Percentiles rank a stretch among this genome's conserved stretches.
Conservation (phyloP, 1,284 basidiomycete genomes). For the Megacollybia platyphylla region DNA sequence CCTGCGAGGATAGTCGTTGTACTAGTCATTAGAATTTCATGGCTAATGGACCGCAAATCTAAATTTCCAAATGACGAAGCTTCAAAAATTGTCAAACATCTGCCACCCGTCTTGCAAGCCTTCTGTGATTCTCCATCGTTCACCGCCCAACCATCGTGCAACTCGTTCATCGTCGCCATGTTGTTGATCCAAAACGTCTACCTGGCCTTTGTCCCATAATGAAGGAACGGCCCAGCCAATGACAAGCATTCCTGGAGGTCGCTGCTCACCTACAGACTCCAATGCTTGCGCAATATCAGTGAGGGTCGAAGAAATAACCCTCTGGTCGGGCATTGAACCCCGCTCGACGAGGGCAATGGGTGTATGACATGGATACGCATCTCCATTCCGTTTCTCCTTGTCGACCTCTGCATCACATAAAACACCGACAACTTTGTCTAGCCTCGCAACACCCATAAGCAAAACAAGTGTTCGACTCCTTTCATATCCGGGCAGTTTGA, state of each 20-base stretch:
- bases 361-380: slow-evolving; percentile 59
- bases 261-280: slow-evolving; percentile 69
- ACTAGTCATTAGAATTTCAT: too few relatives aligned
- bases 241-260: slow-evolving; percentile 93
- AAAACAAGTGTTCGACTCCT: slow-evolving; percentile 72
- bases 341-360: slow-evolving; percentile 93
- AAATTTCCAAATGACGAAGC: not conserved
- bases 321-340: slow-evolving; percentile 85
- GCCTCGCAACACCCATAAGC: slow-evolving; percentile 90
- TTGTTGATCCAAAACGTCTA: slow-evolving; percentile 35
- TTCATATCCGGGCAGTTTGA: slow-evolving; percentile 79
- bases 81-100: slow-evolving; percentile 8
- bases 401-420: slow-evolving; percentile 24
- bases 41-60: too few relatives aligned
- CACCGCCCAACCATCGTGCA: slow-evolving; percentile 39
- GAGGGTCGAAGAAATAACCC: slow-evolving; percentile 75
- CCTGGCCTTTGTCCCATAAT: slow-evolving; percentile 42
- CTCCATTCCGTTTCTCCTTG: slow-evolving; percentile 30
- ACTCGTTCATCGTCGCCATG: slow-evolving; percentile 38
- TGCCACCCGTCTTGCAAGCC: slow-evolving; percentile 45
- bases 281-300: slow-evolving; percentile 61
- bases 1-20: too few relatives aligned
- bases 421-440: slow-evolving; percentile 59
- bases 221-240: slow-evolving; percentile 83
- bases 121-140: slow-evolving; percentile 46